phyloP scores from a whole-genome alignment of 331 rosid genomes.

The Quercus phellos region DNA sequence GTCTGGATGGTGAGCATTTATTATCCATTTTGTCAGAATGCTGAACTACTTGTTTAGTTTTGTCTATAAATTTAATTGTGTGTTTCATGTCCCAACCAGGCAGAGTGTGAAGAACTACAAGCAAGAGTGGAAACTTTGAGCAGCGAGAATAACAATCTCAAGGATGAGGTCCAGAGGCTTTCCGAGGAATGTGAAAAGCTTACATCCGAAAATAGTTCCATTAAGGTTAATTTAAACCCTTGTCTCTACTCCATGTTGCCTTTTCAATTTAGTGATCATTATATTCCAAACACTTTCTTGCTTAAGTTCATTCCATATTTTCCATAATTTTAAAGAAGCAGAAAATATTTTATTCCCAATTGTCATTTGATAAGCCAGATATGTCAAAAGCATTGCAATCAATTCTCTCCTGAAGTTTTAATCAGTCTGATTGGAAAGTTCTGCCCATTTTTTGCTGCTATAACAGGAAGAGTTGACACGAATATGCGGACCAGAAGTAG shows the following conservation, averaged over 20 bases:
- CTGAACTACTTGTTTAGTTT: not conserved
- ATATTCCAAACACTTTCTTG: not conserved
- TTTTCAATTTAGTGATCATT: not conserved
- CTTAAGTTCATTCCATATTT: not conserved
- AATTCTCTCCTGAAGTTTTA: not conserved
- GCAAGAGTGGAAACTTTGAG: constrained; percentile 61
- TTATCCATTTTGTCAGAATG: constrained; percentile 1
- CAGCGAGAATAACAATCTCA: constrained; percentile 55
- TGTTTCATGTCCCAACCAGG: constrained; percentile 41
- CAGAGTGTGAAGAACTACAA: constrained; percentile 92
- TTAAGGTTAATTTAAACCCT: constrained; percentile 46
- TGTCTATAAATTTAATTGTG: not conserved
- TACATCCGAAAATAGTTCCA: constrained; percentile 58
- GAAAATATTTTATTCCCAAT: not conserved
- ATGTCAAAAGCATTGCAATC: not conserved
- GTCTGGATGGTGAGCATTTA: not conserved
- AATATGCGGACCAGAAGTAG: constrained; percentile 68
- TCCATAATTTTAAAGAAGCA: not conserved
- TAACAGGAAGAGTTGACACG: constrained; percentile 82
- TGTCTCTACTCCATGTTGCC: not conserved
- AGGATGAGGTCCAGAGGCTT: constrained; percentile 68
- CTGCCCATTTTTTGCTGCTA: not conserved
- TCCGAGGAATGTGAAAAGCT: constrained; percentile 77
- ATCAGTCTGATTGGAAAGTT: not conserved
- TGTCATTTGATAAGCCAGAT: not conserved